These are phyloP conservation scores for Cubamyces sp. DNA, from an alignment of 768 basidiomycete species.

Conservation along the genomic window DNA sequence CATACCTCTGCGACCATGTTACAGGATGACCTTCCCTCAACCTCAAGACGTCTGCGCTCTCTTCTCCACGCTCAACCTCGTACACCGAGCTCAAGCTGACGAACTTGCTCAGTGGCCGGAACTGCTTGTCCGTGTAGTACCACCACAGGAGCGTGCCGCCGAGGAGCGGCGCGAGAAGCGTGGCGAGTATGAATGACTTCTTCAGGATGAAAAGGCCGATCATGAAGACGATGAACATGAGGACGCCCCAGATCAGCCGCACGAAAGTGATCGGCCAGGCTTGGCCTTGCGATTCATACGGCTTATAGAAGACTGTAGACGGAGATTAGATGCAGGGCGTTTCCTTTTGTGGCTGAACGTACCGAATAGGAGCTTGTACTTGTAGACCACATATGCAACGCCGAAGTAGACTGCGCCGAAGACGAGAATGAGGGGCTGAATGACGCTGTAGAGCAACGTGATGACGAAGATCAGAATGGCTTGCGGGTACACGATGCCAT, in stretches of 20 bases:
- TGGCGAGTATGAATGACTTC: constrained; percentile 59
- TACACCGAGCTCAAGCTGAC: constrained; percentile 86
- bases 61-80: constrained; percentile 90
- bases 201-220: constrained; percentile 87
- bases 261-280: constrained; percentile 97
- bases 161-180: constrained; percentile 76
- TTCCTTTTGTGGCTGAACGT: constrained; percentile 34
- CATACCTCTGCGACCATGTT: constrained; percentile 85
- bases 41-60: constrained; percentile 75
- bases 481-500: constrained; percentile 96
- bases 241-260: constrained; percentile 88
- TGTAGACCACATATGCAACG: constrained; percentile 95
- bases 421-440: constrained; percentile 92
- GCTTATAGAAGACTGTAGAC: constrained; percentile 90
- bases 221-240: constrained; percentile 97
- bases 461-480: constrained; percentile 96
- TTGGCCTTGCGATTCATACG: constrained; percentile 96
- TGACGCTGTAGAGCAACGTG: constrained; percentile 92
- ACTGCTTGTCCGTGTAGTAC: constrained; percentile 71
- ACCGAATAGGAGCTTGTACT: constrained; percentile 97
- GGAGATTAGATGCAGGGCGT: background rate
- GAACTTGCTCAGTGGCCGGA: constrained; percentile 75
- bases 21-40: constrained; percentile 85
- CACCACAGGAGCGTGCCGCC: constrained; percentile 77
- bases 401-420: constrained; percentile 98